These are phyloP conservation scores for Candida vartiovaarae DNA, from an alignment of 805 yeast species.

Conservation along the genomic window DNA sequence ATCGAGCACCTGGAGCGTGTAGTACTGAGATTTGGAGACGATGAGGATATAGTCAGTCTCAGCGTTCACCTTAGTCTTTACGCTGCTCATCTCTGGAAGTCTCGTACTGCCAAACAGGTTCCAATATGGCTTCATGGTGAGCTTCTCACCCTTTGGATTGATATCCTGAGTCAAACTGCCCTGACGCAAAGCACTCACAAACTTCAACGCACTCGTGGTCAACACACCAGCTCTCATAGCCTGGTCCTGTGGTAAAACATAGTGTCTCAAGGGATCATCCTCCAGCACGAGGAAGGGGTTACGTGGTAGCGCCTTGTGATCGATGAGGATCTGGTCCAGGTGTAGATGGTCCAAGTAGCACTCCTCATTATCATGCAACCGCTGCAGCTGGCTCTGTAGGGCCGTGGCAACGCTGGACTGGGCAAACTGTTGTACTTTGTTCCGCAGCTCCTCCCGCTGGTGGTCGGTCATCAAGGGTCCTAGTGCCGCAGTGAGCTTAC, in stretches of 20 bases:
- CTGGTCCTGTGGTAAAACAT: slow-evolving; percentile 51
- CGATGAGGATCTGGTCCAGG: slow-evolving; percentile 31
- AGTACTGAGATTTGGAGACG: slow-evolving; percentile 75
- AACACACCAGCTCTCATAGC: slow-evolving; percentile 61
- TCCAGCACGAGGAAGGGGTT: slow-evolving; percentile 71
- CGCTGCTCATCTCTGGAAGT: slow-evolving; percentile 47
- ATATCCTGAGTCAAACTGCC: slow-evolving; percentile 53
- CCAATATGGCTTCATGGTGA: slow-evolving; percentile 62
- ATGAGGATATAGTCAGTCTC: slow-evolving; percentile 69
- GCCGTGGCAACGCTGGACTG: slow-evolving; percentile 33
- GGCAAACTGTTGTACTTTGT: slow-evolving; percentile 39
- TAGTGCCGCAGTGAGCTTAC: slow-evolving; percentile 47
- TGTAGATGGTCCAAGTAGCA: slow-evolving; percentile 48
- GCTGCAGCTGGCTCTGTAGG: slow-evolving; percentile 47
- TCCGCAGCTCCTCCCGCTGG: slow-evolving; percentile 34
- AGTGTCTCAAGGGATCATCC: slow-evolving; percentile 61
- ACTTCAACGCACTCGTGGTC: slow-evolving; percentile 59
- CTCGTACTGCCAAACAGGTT: slow-evolving; percentile 68
- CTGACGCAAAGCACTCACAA: slow-evolving; percentile 50
- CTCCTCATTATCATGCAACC: slow-evolving; percentile 36
- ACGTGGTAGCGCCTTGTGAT: slow-evolving; percentile 51
- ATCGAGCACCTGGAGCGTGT: slow-evolving; percentile 81
- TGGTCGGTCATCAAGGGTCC: slow-evolving; percentile 51
- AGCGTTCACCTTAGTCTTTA: slow-evolving; percentile 63
- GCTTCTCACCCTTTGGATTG: slow-evolving; percentile 40